Evolutionary conservation across 306 rosid genomes (phyloP), one percentile per base, ranked within the genome.

Genomic region (Sicyos baderoa): DNA sequence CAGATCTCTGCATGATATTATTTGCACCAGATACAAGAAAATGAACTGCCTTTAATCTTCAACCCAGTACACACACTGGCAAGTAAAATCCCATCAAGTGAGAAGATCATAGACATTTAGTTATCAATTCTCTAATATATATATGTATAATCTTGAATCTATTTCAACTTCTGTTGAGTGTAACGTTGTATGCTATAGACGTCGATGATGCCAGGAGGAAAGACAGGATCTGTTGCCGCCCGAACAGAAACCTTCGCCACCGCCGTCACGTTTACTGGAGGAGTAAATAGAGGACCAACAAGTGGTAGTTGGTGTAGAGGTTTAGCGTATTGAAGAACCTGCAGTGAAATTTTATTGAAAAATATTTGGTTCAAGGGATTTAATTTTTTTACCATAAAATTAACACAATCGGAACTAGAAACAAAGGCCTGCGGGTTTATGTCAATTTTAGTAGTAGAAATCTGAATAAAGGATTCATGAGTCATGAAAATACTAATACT

Each of bases 171-270:
- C 6, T 74, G 79, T 61, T 86, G 88, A 80, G 81, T 83, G 63
- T 93, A 88, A 14, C 95, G 91, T 75, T 85, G 95, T 40, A 93
- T 88, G 56, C 97, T 96, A 6, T 83, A 69, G 53, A 88, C 78
- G 59, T 93, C 98, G 19, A 93, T 37, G 76, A 93, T 80, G 71
- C 97, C 97, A 0, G 98, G 98, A 25, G 98, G 98, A 68, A 93
- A 93, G 72, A 93, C 97, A 0, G 97, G 93, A 47, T 93, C 98
- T 5, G 93, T 83, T 12, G 98, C 98, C 64, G 93, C 98, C 84
- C 96, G 88, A 67, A 93, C 91, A 56, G 98, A 90, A 68, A 93
- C 97, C 60, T 85, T 84, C 0, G 97, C 91, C 74, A 93, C 89
- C 1, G 85, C 76, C 29, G 87, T 81, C 22, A 88, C 98, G 51